Evolutionary conservation across 371 early-diverging fungal species (phyloP).

Genomic region (Circinella minor): DNA sequence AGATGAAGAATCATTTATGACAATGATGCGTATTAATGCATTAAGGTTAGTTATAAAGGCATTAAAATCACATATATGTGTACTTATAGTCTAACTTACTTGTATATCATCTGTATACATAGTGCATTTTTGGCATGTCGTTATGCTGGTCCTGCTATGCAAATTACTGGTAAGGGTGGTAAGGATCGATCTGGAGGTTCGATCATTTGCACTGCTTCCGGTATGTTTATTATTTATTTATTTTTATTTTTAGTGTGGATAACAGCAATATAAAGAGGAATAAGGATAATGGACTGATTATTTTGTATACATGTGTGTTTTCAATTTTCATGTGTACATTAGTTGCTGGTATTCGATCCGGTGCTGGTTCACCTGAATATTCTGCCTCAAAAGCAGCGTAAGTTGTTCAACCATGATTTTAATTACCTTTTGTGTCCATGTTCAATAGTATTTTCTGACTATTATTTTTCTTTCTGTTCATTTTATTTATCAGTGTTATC

Average conservation of each 20-base stretch:
- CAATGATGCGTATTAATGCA: constrained; percentile 39
- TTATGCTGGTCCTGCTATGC: constrained; percentile 43
- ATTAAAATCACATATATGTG: background rate
- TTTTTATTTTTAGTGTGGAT: no score
- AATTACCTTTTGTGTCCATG: background rate
- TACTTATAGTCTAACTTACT: no score
- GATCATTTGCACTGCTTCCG: constrained; percentile 53
- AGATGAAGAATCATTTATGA: constrained; percentile 36
- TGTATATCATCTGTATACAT: background rate
- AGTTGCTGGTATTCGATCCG: constrained; percentile 54
- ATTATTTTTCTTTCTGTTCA: background rate
- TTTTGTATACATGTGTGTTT: background rate
- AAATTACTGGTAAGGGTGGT: constrained; percentile 40
- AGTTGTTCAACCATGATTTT: constrained; percentile 11
- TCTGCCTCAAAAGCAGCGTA: constrained; percentile 55
- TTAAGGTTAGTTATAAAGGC: constrained; percentile 21
- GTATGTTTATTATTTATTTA: constrained; percentile 16
- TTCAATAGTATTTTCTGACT: background rate
- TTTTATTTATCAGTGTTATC: constrained; percentile 39
- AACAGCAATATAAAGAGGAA: background rate
- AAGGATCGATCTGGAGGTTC: constrained; percentile 49
- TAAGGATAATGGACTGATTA: background rate
- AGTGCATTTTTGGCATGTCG: constrained; percentile 46
- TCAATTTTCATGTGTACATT: background rate
- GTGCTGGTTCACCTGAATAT: constrained; percentile 51